phyloP scores from a whole-genome alignment of 2,329 filamentous ascomycete genomes.

The Hypoxylon sp. region DNA sequence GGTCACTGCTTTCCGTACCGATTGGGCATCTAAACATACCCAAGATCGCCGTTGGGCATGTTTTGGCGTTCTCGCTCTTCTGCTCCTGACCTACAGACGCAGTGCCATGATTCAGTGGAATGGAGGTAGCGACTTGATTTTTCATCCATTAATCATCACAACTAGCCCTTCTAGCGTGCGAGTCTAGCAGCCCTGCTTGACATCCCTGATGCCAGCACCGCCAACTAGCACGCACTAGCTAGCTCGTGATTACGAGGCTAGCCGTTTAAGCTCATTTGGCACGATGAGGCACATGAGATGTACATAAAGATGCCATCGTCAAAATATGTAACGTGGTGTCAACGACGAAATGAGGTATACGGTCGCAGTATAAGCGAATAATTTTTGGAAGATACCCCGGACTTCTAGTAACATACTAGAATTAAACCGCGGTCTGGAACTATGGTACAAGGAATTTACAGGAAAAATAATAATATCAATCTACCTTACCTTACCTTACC shows the following conservation, averaged over 20 bases:
- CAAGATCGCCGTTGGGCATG: background rate
- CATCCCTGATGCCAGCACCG: background rate
- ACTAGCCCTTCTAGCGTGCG: background rate
- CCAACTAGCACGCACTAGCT: background rate
- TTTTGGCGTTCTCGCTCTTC: background rate
- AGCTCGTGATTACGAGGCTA: background rate
- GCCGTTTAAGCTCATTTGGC: background rate
- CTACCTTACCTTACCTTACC: background rate
- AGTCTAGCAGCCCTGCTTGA: background rate
- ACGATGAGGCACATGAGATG: background rate
- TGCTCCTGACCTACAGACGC: background rate
- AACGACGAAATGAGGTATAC: background rate
- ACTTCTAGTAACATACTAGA: background rate
- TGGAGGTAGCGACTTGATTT: background rate
- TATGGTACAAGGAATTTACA: background rate
- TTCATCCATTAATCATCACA: background rate
- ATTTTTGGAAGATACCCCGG: slow-evolving; percentile 12
- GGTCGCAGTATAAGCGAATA: background rate
- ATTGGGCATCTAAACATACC: background rate
- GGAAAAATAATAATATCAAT: slow-evolving; percentile 2
- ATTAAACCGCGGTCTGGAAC: background rate
- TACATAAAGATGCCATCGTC: background rate
- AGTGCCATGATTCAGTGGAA: background rate
- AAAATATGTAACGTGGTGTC: background rate
- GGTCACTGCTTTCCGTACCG: background rate